phyloP scores from a whole-genome alignment of 139 green algal genomes.

The Closterium sp. region DNA sequence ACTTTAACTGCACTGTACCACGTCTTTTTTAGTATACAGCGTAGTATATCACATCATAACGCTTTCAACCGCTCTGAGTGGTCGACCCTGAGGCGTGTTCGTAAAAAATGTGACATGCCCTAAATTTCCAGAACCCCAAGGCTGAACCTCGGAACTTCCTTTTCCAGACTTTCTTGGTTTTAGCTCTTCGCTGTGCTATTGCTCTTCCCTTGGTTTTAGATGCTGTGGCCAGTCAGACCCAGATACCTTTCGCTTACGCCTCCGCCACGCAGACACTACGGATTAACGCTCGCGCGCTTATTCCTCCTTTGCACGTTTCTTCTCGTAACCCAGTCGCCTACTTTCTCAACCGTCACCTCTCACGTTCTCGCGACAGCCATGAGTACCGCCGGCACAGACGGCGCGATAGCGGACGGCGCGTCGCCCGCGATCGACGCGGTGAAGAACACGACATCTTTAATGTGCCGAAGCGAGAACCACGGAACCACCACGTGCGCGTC shows the following conservation, averaged over 20 bases:
- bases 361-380: background rate
- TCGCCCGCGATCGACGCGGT: background rate
- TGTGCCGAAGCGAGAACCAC: background rate
- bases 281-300: background rate
- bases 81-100: too few relatives aligned
- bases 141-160: background rate
- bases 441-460: background rate
- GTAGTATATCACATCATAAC: too few relatives aligned
- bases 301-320: background rate
- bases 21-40: too few relatives aligned
- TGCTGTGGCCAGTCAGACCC: too few relatives aligned
- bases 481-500: background rate
- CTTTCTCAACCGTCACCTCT: background rate
- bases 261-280: background rate
- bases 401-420: background rate
- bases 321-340: background rate
- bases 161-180: background rate
- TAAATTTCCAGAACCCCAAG: too few relatives aligned
- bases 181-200: too few relatives aligned
- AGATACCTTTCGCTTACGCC: background rate
- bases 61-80: too few relatives aligned
- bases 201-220: too few relatives aligned
- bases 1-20: too few relatives aligned
- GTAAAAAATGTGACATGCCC: too few relatives aligned
- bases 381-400: background rate